Evolutionary conservation across 2,329 filamentous ascomycete species (phyloP).

Genomic region (Penicillium sp.): DNA sequence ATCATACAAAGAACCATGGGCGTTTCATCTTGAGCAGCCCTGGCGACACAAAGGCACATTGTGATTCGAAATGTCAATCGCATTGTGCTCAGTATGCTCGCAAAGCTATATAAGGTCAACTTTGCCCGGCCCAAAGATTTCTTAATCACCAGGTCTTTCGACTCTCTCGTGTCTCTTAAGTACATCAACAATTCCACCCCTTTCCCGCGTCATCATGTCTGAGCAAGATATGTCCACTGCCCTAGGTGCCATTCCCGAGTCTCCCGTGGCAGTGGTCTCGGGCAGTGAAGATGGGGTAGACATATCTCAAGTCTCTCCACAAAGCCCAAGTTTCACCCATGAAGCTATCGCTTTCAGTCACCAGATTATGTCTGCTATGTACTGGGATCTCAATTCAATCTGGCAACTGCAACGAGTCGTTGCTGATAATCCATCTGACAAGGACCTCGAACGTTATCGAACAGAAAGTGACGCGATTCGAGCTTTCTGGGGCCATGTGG

Average conservation of each 20-base stretch:
- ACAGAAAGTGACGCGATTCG: neutral
- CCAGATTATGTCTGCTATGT: conserved; percentile 19
- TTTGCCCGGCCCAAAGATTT: too few relatives aligned
- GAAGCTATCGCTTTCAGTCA: neutral
- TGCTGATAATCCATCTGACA: neutral
- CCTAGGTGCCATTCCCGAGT: neutral
- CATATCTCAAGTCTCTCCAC: too few relatives aligned
- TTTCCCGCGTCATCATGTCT: neutral
- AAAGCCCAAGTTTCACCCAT: neutral
- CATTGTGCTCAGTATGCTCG: neutral
- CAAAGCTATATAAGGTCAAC: neutral
- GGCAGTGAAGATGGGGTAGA: too few relatives aligned
- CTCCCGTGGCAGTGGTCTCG: neutral
- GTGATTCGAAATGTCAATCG: too few relatives aligned
- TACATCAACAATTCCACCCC: neutral
- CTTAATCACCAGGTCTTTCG: neutral
- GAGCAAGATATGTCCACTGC: neutral
- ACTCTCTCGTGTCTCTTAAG: neutral
- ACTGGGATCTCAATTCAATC: conserved; percentile 22
- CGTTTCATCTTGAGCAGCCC: too few relatives aligned
- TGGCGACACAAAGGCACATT: too few relatives aligned
- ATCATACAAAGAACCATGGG: too few relatives aligned
- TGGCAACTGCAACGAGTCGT: conserved; percentile 9
- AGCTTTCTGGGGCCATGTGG: neutral
- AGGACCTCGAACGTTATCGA: neutral